These are phyloP conservation scores for Secale cereale DNA, from an alignment of 176 grass and related monocot species.

Conservation along the genomic window DNA sequence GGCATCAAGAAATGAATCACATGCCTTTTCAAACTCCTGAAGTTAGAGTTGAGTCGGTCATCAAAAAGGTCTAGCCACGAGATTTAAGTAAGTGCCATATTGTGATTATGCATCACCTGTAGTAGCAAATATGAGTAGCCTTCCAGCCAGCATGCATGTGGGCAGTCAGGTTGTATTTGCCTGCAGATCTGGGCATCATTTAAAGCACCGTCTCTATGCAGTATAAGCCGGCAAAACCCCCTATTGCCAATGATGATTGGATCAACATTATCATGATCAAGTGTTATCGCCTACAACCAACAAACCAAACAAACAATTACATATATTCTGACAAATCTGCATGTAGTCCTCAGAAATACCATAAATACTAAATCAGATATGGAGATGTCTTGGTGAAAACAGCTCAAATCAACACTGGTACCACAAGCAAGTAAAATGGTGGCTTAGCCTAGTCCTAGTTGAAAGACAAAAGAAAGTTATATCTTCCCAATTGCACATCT, in stretches of 20 bases:
- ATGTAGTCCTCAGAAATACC: not conserved
- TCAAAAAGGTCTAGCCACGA: not conserved
- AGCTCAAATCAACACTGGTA: not conserved
- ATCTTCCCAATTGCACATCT: not conserved
- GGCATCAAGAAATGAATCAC: too few relatives aligned
- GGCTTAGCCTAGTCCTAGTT: too few relatives aligned
- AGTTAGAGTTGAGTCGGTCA: not conserved
- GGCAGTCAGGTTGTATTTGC: not conserved
- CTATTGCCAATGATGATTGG: not conserved
- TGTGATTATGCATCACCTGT: not conserved
- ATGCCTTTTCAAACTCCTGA: too few relatives aligned
- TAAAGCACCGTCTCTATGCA: not conserved
- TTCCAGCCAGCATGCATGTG: not conserved
- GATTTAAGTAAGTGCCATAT: not conserved
- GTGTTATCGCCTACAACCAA: not conserved
- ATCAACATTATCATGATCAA: not conserved
- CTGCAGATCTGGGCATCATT: not conserved
- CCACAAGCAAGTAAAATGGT: not conserved
- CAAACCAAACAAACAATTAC: not conserved
- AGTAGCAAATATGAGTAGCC: not conserved
- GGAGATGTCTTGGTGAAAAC: not conserved
- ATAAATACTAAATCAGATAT: not conserved
- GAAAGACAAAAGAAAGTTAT: too few relatives aligned
- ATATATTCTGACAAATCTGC: not conserved
- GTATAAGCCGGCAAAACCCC: not conserved